A percentile compares a stretch with the other conserved stretches of the same genome.
phyloP scores from a whole-genome alignment of 2,329 filamentous ascomycete genomes.

The Cytospora piceae region DNA sequence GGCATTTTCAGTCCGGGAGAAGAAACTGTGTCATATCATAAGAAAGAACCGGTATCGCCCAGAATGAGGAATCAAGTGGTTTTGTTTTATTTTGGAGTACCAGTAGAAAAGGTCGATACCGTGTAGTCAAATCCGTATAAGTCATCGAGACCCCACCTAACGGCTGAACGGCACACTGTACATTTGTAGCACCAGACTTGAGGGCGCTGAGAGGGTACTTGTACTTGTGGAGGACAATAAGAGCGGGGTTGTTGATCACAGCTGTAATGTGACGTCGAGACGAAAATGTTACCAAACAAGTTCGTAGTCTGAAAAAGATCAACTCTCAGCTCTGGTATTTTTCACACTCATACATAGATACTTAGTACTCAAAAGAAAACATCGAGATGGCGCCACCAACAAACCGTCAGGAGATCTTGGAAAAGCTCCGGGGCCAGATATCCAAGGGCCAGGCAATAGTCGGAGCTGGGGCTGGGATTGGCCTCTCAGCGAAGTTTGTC shows the following conservation, averaged over 20 bases:
- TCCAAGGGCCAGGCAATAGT: slow-evolving; percentile 62
- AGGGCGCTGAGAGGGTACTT: background rate
- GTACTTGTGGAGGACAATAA: background rate
- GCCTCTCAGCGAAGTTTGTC: slow-evolving; percentile 71
- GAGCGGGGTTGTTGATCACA: slow-evolving; percentile 1
- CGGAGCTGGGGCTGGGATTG: slow-evolving; percentile 72
- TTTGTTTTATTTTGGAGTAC: background rate
- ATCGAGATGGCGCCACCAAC: slow-evolving; percentile 59
- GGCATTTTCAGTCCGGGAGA: background rate
- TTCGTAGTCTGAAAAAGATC: background rate
- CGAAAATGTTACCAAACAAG: background rate
- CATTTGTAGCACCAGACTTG: background rate
- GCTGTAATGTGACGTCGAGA: slow-evolving; percentile 14
- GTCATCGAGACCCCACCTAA: background rate
- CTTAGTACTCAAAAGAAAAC: background rate
- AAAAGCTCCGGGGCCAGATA: slow-evolving; percentile 57
- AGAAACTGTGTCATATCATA: background rate
- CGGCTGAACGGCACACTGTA: background rate
- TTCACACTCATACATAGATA: background rate
- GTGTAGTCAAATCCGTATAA: background rate
- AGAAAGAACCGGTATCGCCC: background rate
- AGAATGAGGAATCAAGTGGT: background rate
- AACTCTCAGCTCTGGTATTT: background rate
- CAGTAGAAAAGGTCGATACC: background rate
- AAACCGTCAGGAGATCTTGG: slow-evolving; percentile 59